Evolutionary conservation across 495 filamentous ascomycete species (phyloP), one percentile per base, ranked within the genome.

Genomic region (Neurospora africana): DNA sequence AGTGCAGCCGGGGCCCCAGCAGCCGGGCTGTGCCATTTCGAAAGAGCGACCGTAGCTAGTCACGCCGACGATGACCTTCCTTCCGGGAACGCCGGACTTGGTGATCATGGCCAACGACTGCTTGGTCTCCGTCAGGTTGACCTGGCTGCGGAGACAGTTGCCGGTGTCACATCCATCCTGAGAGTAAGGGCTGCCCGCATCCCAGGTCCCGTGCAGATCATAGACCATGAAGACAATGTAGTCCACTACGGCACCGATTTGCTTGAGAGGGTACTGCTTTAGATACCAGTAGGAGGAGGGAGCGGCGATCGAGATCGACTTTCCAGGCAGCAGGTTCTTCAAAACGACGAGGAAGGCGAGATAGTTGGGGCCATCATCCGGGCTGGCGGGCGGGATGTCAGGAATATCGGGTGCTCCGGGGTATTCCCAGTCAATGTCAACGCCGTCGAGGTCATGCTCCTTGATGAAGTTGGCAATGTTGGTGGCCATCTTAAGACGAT

Each of bases 41-140:
- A 83, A 83, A 7, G 75, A 75, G 15, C 82, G 80, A 0, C 82
- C 80, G 71, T 84, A 84, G 70, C 78, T 79, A 5, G 78, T 19
- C 0, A 81, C 72, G 4, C 84, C 81, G 9, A 83, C 80, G 3
- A 81, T 41, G 19, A 86, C 68, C 71, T 81, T 85, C 41, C 74
- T 79, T 0, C 77, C 53, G 0, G 80, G 81, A 7, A 85, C 81
- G 21, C 84, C 84, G 3, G 84, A 83, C 72, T 87, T 87, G 41
- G 84, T 86, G 37, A 86, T 78, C 82, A 86, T 84, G 23, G 79
- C 68, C 2, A 86, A 74, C 1, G 81, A 76, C 15, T 77, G 33
- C 30, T 71, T 40, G 3, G 82, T 85, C 74, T 86, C 84, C 4
- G 84, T 84, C 39, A 73, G 21, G 69, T 85, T 85, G 40, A 84